Percentiles rank a stretch among this genome's conserved stretches.
Evolutionary conservation across 805 yeast genomes (phyloP).

Genomic region (Ogataea haglerorum): DNA sequence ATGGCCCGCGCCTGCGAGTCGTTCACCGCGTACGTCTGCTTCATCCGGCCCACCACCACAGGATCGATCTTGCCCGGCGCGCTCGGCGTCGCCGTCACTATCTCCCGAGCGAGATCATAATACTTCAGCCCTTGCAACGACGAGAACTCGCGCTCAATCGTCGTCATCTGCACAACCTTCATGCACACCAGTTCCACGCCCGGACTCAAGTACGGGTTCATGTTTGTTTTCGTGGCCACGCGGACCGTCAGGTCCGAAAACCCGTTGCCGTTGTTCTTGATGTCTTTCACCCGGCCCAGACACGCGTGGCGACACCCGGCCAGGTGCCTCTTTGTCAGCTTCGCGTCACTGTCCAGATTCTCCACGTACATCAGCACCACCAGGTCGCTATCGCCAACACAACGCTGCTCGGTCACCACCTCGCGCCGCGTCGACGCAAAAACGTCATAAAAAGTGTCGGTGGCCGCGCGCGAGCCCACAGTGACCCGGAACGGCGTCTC

Average conservation of each 20-base stretch:
- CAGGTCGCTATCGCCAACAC: conserved; percentile 71
- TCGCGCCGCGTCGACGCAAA: conserved; percentile 64
- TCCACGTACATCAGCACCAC: conserved; percentile 58
- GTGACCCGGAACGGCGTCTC: conserved; percentile 61
- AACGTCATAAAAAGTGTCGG: conserved; percentile 85
- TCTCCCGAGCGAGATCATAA: conserved; percentile 69
- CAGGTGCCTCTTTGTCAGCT: conserved; percentile 15
- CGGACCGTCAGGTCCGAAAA: conserved; percentile 72
- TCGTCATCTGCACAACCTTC: conserved; percentile 80
- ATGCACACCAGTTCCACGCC: conserved; percentile 62
- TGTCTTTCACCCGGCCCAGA: conserved; percentile 74
- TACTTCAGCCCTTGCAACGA: conserved; percentile 78
- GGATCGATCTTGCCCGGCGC: conserved; percentile 35
- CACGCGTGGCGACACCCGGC: conserved; percentile 45
- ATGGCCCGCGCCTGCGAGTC: conserved; percentile 91
- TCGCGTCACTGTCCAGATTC: conserved; percentile 31
- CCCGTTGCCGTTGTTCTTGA: conserved; percentile 63
- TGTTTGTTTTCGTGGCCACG: conserved; percentile 50
- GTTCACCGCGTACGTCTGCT: conserved; percentile 59
- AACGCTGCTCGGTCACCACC: conserved; percentile 46
- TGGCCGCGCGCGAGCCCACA: conserved; percentile 76
- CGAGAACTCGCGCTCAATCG: conserved; percentile 89
- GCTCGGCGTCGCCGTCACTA: conserved; percentile 64
- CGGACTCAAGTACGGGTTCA: conserved; percentile 57
- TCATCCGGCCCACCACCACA: conserved; percentile 41